These are phyloP conservation scores for Kernera saxatilis DNA, from an alignment of 345 rosid genomes.

Conservation along the genomic window DNA sequence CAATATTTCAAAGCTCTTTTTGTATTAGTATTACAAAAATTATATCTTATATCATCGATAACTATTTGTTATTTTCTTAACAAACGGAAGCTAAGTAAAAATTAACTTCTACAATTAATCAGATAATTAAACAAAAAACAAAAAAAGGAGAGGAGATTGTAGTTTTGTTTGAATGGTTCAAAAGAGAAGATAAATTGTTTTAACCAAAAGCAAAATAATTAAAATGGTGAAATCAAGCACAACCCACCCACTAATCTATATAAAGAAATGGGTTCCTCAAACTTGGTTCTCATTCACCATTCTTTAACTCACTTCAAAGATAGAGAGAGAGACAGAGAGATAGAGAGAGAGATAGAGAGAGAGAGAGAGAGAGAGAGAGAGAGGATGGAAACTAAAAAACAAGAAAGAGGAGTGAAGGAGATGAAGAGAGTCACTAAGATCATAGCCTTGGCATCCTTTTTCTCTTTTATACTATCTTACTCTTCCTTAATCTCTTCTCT, in stretches of 20 bases:
- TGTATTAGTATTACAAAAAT: neutral
- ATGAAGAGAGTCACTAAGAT: conserved; percentile 32
- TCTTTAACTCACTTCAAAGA: neutral
- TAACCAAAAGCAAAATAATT: neutral
- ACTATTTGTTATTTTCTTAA: neutral
- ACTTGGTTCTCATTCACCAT: neutral
- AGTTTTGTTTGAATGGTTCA: conserved; percentile 14
- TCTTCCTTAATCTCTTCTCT: conserved; percentile 24
- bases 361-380: neutral
- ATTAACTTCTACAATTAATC: neutral
- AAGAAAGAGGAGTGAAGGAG: conserved; percentile 10
- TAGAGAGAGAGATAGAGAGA: neutral
- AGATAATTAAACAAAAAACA: neutral
- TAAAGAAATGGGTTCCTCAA: neutral
- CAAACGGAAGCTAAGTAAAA: neutral
- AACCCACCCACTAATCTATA: conserved; percentile 2
- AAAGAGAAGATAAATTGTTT: neutral
- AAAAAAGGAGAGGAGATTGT: no score
- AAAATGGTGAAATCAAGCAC: neutral
- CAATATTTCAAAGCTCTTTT: neutral
- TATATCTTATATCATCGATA: neutral
- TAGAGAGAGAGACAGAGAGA: neutral
- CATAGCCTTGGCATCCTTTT: conserved; percentile 32
- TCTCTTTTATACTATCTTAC: conserved; percentile 36
- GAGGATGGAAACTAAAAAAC: conserved; percentile 9